Evolutionary conservation across 2,329 filamentous ascomycete species (phyloP).

Genomic region (Hyphodiscus sp.): DNA sequence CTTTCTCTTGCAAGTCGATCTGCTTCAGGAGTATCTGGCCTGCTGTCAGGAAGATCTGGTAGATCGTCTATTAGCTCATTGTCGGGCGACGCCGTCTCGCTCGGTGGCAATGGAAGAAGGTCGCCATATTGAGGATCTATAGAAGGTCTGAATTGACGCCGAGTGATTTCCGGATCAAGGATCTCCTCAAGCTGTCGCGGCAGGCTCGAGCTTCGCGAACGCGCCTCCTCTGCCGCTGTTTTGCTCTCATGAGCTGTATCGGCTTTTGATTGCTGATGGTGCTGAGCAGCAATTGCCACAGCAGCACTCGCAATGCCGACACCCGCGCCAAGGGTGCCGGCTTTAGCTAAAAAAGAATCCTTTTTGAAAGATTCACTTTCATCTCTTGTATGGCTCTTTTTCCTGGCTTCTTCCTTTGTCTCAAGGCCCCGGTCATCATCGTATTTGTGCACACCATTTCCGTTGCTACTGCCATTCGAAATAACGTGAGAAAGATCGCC

Average conservation of each 20-base stretch:
- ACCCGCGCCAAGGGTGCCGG: constrained; percentile 65
- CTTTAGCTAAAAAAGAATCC: constrained; percentile 66
- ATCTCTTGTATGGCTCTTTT: constrained; percentile 24
- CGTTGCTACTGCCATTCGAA: constrained; percentile 21
- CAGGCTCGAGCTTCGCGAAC: background rate
- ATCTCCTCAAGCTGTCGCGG: constrained; percentile 26
- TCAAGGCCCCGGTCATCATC: constrained; percentile 20
- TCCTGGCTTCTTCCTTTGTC: constrained; percentile 21
- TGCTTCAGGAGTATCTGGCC: constrained; percentile 38
- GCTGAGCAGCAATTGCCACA: constrained; percentile 29
- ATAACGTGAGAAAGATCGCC: constrained; percentile 18
- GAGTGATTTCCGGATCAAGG: constrained; percentile 52
- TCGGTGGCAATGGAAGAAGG: constrained; percentile 57
- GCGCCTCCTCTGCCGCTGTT: constrained; percentile 14
- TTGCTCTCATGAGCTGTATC: constrained; percentile 23
- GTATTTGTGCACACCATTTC: constrained; percentile 14
- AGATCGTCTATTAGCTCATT: constrained; percentile 33
- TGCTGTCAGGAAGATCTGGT: constrained; percentile 53
- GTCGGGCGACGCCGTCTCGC: constrained; percentile 45
- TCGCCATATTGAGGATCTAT: constrained; percentile 63
- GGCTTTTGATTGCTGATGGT: constrained; percentile 30
- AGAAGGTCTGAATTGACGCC: constrained; percentile 54
- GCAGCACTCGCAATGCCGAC: constrained; percentile 53
- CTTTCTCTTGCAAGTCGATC: constrained; percentile 22
- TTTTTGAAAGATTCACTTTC: constrained; percentile 28